phyloP scores from a whole-genome alignment of 768 basidiomycete species.

The Trametes cingulata region DNA sequence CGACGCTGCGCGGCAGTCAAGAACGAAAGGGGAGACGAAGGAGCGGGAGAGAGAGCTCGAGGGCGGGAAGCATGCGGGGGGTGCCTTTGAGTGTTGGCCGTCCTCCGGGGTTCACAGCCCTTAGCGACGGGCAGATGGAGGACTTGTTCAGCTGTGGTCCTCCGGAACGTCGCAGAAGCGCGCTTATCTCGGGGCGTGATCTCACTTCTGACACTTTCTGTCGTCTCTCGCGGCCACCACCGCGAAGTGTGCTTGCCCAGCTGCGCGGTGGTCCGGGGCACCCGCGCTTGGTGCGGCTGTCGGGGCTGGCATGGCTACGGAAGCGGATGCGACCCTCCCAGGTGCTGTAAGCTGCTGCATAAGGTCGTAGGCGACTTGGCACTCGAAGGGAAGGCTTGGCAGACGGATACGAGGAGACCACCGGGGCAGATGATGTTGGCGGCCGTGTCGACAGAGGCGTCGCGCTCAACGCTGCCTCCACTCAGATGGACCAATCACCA shows the following conservation, averaged over 20 bases:
- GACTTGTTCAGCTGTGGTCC: not conserved
- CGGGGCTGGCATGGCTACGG: conserved; percentile 12
- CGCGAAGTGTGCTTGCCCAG: not conserved
- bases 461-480: not conserved
- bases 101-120: conserved; percentile 13
- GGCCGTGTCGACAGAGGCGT: not conserved
- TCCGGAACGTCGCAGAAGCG: conserved; percentile 6
- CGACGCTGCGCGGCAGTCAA: conserved; percentile 21
- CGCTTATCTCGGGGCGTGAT: conserved; percentile 18
- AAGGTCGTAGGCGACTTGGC: not conserved
- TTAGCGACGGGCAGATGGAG: conserved; percentile 23
- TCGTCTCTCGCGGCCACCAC: not conserved
- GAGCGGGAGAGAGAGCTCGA: conserved; percentile 9
- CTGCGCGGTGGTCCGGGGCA: not conserved
- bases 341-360: not conserved
- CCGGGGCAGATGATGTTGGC: not conserved
- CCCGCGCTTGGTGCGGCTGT: conserved; percentile 1
- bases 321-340: not conserved
- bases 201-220: conserved; percentile 8
- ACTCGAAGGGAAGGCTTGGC: not conserved
- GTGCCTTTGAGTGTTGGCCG: conserved; percentile 8
- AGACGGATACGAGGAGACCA: not conserved
- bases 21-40: not conserved
- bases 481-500: not conserved
- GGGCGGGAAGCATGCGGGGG: not conserved